Base-by-base conservation (phyloP, 768 basidiomycete genomes). In the Mycena polygramma region DNA sequence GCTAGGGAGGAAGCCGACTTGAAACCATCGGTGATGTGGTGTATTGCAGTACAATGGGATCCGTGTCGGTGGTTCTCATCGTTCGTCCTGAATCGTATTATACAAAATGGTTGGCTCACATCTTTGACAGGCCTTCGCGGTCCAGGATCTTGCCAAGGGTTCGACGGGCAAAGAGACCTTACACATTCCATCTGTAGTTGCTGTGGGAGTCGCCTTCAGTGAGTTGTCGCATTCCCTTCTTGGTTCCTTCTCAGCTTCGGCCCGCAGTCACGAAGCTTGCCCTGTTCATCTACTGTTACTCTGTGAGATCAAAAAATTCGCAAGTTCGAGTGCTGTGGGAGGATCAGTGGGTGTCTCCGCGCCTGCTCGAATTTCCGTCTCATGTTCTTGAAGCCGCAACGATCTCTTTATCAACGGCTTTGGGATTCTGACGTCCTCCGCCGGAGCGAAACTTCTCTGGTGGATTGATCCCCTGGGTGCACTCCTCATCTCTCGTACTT, bases 271-370 rank as follows among this genome's bases (percentile, higher is more conserved):
- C 85, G 51, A 92, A 92, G 75, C 79, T 91, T 59, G 61, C 82
- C 0, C 80, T 92, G 35, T 91, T 91, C 83, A 68, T 88, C 15
- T 90, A 88, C 79, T 91, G 90, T 77, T 86, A 78, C 68, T 81
- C 87, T 7, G 80, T 89, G 35, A 82, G 87, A 8, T 66, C 68
- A 13, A 80, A 82, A 14, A 80, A 81, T 57, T 88, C 86, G 22
- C 91, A 92, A 75, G 90, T 92, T 19, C 83, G 84, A 54, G 85
- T 91, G 15, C 80, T 90, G 20, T 91, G 88, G 88, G 88, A 90
- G 72, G 90, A 91, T 74, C 72, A 73, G 72, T 73, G 22, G n/a
- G 72, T 67, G 17, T 26, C 10, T 15, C 11, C 9, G 4, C 3
- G 0, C 41, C 41, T 39, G 22, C 7, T 4, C 17, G 7, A 19